Evolutionary conservation across 2,329 filamentous ascomycete genomes (phyloP), one percentile per base, ranked within the genome.

Genomic region (Microcyclosporella mali): DNA sequence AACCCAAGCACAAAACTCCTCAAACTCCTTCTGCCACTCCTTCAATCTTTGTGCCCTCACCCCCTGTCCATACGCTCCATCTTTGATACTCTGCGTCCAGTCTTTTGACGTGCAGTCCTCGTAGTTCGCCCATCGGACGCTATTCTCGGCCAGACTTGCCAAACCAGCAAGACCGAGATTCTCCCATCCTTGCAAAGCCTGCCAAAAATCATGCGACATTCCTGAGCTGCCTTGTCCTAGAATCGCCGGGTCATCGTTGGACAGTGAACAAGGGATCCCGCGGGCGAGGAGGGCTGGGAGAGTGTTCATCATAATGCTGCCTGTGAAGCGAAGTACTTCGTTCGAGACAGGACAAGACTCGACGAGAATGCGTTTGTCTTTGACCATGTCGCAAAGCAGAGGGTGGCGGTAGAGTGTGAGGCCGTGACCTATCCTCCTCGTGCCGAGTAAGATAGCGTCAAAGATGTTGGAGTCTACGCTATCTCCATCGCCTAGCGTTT

Each of bases 171-270:
- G 73, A 0, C 89, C 92, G 11, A 95, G 76, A 59, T 94, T 95
- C 46, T 94, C 84, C 79, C 89, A 92, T 0, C 86, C 89, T 65
- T 95, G 88, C 15, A 95, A 70, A 1, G 85, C 84, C 65, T 94
- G 88, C 87, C 88, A 95, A 66, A 94, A 95, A 66, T 95, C 88
- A 65, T 94, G 86, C 1, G 85, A 90, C 75, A 92, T 82, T 29
- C 87, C 88, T 18, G 81, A 84, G 6, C 76, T 79, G 44, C 85
- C 85, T 57, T 94, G 86, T 7, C 89, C 89, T 4, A 95, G 73
- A 58, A 95, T 87, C 1, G 85, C 86, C 1, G 88, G 89, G 60
- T 95, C 88, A 61, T 95, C 90, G 60, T 95, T 95, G 69, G 83
- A 88, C 8, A 98, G 76, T 9, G 83, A 80, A 57, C 88, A 90